These are phyloP conservation scores for Plasmodium blacklocki DNA, from an alignment of 169 alveolate genomes.

Conservation along the genomic window DNA sequence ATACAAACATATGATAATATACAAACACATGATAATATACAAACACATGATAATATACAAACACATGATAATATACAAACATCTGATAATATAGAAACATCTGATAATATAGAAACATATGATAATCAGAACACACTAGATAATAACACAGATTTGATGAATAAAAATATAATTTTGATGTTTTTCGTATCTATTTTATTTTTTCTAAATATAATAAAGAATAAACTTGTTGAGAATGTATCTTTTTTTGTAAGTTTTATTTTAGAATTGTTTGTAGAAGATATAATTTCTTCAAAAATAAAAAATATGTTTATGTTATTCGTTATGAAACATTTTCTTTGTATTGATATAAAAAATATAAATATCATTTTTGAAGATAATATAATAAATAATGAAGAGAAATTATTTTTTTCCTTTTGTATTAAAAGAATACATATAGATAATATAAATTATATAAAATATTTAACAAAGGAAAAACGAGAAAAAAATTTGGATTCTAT, in stretches of 20 bases:
- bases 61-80: no score
- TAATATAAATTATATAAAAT: conserved; percentile 19
- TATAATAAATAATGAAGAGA: background rate
- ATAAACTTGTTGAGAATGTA: background rate
- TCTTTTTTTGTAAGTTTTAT: background rate
- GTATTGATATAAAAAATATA: conserved; percentile 27
- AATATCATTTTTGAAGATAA: conserved; percentile 48
- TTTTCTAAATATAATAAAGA: background rate
- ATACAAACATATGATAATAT: no score
- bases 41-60: no score
- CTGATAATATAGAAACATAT: no score
- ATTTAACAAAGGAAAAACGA: background rate
- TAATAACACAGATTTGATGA: background rate
- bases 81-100: no score
- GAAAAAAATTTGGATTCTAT: background rate
- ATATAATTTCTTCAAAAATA: background rate
- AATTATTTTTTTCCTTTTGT: conserved; percentile 13
- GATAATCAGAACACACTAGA: background rate
- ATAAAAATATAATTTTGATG: background rate
- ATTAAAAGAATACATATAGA: conserved; percentile 13
- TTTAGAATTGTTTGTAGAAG: background rate
- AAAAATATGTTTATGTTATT: conserved; percentile 4
- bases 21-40: no score
- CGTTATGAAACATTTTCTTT: background rate
- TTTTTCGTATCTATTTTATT: background rate